Evolutionary conservation across 331 rosid genomes (phyloP), one percentile per base, ranked within the genome.

Genomic region (Prunus yedoensis): DNA sequence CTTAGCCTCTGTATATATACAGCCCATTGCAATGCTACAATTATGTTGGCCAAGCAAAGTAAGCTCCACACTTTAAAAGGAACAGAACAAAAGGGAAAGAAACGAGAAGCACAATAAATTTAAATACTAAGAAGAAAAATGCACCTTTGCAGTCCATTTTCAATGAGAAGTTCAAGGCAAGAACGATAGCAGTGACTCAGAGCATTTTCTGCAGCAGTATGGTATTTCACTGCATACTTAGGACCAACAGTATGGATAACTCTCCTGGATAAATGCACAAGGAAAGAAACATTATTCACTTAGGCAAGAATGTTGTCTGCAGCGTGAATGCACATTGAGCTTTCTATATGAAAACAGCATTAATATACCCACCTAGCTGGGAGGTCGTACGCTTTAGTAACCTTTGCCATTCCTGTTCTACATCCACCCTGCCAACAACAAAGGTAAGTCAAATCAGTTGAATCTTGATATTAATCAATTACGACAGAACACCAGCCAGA

Each of bases 391-490:
- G 93, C 99, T 80, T 73, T 86, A 74, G 99, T 89, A 82, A 81
- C 89, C 89, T 90, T 94, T 68, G 99, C 97, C 99, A 94, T 89
- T 83, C 99, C 99, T 41, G 97, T 94, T 73, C 99, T 91, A 78
- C 99, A 94, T 70, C 97, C 99, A 78, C 97, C 99, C 99, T 94
- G 71, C 62, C 85, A 79, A 77, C 57, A 86, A 52, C 35, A 80
- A 81, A 85, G 81, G 75, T 73, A 71, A 45, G 73, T 41, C 73
- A 51, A 64, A 77, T 79, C 67, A 79, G 75, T 66, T 74, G 35
- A 77, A 32, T 18, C 66, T 46, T 70, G 70, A 43, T 27, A 69
- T 50, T 47, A 51, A 51, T 15, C 6, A 8, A 57, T 57, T 12
- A 21, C 1, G 72, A 71, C 46, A 75, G 63, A 23, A 32, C 45